A percentile compares a stretch with the other conserved stretches of the same genome.
Conservation (phyloP, 257 asterid genomes). For the Solanum dulcamara region DNA sequence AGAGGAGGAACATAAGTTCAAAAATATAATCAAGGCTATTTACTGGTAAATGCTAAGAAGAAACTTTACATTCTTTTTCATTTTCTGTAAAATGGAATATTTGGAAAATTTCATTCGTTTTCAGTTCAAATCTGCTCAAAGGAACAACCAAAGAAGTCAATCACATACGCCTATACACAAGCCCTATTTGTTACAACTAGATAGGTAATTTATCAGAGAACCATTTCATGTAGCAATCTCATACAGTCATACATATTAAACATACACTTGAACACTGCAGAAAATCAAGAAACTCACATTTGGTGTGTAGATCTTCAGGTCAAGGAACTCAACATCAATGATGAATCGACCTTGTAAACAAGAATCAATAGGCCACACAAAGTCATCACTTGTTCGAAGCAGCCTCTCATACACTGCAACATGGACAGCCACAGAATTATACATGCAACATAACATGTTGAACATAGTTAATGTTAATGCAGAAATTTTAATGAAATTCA, state of each 20-base stretch:
- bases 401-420: constrained; percentile 69
- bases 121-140: not conserved
- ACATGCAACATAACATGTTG: not conserved
- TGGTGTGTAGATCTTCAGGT: constrained; percentile 52
- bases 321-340: constrained; percentile 85
- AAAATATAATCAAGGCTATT: not conserved
- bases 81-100: not conserved
- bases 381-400: constrained; percentile 76
- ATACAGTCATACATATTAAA: not conserved
- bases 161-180: not conserved
- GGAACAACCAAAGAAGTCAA: not conserved
- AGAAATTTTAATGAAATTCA: not conserved
- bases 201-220: not conserved
- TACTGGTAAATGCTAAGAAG: not conserved
- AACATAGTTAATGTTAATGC: not conserved
- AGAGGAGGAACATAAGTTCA: not conserved
- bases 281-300: constrained; percentile 33
- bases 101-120: not conserved
- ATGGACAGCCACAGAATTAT: constrained; percentile 6
- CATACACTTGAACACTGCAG: not conserved
- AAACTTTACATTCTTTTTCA: not conserved
- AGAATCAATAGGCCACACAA: constrained; percentile 69
- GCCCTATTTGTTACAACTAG: not conserved
- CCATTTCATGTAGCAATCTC: not conserved
- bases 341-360: constrained; percentile 49